Base-by-base conservation (phyloP, 108 stramenopile species). In the Pseudonitzschia delicatissima region DNA sequence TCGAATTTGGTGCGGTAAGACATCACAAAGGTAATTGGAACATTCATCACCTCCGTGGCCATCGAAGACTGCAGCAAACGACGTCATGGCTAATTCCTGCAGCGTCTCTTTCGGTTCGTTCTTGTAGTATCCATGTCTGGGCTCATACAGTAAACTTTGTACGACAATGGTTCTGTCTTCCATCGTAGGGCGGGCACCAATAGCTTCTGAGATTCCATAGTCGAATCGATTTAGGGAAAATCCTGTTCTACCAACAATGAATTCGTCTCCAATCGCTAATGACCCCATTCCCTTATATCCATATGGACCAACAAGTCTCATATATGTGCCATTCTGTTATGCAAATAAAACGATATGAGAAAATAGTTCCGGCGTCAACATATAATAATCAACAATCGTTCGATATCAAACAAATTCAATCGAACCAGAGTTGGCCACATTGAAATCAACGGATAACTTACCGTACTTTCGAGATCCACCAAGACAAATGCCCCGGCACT, bases 171-270 rank as follows among this genome's bases (percentile, higher is more conserved):
- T 90, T 57, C 92, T 79, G 68, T 97, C 96, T 80, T 97, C 96
- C 96, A 97, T 97, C 7, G 94, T 92, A 45, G 91, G 93, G 42
- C 96, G 71, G 13, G 91, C 91, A 47, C 96, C 96, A 50, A 91
- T 91, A 20, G 93, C 87, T 77, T 97, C 96, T 63, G 92, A 96
- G 61, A 97, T 88, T 45, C 98, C 98, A 63, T 87, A 97, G 69
- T 98, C 98, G 67, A 93, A 98, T 67, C 96, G 91, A 80, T 96
- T 96, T 27, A 98, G 84, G 32, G 88, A 91, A 72, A 98, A 97
- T 34, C 98, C 96, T n/a, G 98, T 98, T 78, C 98, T 81, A 45
- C 96, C 98, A 17, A 98, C 96, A 71, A 98, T 87, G 65, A 98
- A 87, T 74, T 97, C 92, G 55, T 98, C 98, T 26, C 90, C 88